Evolutionary conservation across 306 rosid genomes (phyloP).

Genomic region (Begonia masoniana): DNA sequence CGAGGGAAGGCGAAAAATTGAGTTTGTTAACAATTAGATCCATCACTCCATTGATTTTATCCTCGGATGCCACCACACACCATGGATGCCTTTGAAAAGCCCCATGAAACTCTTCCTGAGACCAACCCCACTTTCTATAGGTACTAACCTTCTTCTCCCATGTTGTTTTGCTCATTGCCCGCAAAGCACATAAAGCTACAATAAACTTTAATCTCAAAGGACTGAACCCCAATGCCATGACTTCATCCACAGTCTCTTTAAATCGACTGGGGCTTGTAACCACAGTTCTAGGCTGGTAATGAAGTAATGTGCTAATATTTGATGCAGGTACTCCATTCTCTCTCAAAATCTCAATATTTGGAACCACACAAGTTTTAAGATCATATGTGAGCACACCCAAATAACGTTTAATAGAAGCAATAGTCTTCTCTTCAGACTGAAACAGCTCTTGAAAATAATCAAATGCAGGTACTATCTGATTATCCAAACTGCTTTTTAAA

Average conservation of each 20-base stretch:
- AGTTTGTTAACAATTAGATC: conserved; percentile 21
- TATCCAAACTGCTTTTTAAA: conserved; percentile 16
- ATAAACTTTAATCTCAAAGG: conserved; percentile 7
- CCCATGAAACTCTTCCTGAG: conserved; percentile 15
- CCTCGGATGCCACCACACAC: conserved; percentile 15
- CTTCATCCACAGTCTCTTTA: conserved; percentile 2
- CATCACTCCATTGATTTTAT: conserved; percentile 26
- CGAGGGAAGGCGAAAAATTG: conserved; percentile 11
- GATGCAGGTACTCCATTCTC: conserved; percentile 16
- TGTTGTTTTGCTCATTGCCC: conserved; percentile 5
- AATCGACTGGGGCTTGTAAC: neutral
- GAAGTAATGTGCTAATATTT: conserved; percentile 8
- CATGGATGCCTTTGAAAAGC: conserved; percentile 28
- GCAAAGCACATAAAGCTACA: conserved; percentile 18
- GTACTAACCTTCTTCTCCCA: conserved; percentile 24
- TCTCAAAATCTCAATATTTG: conserved; percentile 19
- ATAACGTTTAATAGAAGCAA: neutral
- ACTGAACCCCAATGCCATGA: conserved; percentile 28
- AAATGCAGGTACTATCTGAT: conserved; percentile 14
- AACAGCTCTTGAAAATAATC: conserved; percentile 14
- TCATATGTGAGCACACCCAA: neutral
- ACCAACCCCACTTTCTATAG: conserved; percentile 45
- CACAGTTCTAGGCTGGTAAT: conserved; percentile 7
- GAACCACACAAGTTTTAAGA: neutral
- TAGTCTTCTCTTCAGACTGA: conserved; percentile 8